Percentiles rank a stretch among this genome's conserved stretches.
phyloP scores from a whole-genome alignment of 331 rosid species.

The Pyrus hybrid region DNA sequence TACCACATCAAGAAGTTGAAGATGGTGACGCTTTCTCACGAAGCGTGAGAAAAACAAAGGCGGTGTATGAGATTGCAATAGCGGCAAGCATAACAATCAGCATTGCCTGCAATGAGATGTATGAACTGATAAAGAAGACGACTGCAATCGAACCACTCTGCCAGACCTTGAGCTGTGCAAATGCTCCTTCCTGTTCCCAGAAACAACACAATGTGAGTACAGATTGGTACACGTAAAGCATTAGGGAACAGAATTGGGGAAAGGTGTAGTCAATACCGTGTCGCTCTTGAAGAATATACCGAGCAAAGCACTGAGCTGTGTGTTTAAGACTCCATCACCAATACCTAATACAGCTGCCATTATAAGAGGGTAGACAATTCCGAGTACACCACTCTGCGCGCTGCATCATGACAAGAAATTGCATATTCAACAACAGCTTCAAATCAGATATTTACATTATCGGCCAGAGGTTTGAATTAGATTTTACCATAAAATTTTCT shows the following conservation, averaged over 20 bases:
- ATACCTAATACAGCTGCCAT: conserved; percentile 82
- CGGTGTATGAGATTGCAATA: conserved; percentile 44
- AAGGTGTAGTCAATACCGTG: conserved; percentile 40
- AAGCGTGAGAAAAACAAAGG: conserved; percentile 56
- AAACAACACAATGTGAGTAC: conserved; percentile 1
- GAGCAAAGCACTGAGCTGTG: conserved; percentile 83
- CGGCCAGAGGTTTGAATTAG: not conserved
- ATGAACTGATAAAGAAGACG: conserved; percentile 60
- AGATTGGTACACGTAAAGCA: too few species aligned
- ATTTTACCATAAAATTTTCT: not conserved
- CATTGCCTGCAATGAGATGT: conserved; percentile 60
- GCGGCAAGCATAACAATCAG: conserved; percentile 44
- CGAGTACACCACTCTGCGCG: conserved; percentile 44
- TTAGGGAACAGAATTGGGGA: not conserved
- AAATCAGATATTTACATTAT: not conserved
- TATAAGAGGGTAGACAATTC: conserved; percentile 51
- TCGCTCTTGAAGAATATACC: conserved; percentile 85
- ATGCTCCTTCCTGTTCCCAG: conserved; percentile 83
- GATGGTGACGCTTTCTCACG: conserved; percentile 39
- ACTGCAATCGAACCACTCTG: conserved; percentile 69
- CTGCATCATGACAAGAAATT: conserved; percentile 26
- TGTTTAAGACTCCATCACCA: conserved; percentile 80
- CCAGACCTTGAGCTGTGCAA: conserved; percentile 93
- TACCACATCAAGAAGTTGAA: conserved; percentile 18
- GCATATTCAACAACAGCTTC: not conserved